These are phyloP conservation scores for Trichocladium uniseriatum DNA, from an alignment of 495 filamentous ascomycete genomes.

Conservation along the genomic window DNA sequence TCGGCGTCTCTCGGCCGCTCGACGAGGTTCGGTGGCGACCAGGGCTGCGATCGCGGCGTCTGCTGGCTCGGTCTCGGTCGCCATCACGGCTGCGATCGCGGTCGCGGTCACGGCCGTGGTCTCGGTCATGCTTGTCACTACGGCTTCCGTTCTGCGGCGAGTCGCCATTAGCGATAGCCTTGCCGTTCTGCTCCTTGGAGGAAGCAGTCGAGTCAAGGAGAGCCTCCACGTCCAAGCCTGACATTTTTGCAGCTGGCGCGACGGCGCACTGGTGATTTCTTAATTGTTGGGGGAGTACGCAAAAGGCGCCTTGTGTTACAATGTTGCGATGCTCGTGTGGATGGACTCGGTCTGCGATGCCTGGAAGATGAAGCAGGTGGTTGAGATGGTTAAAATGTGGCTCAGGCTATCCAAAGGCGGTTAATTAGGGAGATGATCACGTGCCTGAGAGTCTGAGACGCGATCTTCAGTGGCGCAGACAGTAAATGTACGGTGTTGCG, in stretches of 20 bases:
- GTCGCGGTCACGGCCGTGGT: constrained; percentile 23
- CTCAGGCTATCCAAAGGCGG: too few species aligned
- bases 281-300: neutral
- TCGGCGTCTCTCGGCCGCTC: constrained; percentile 50
- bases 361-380: neutral
- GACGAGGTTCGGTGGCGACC: constrained; percentile 36
- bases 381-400: neutral
- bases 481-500: neutral
- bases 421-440: neutral
- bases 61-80: constrained; percentile 52
- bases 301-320: neutral
- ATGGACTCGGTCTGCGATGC: neutral
- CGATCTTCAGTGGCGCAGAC: neutral
- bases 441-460: neutral
- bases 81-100: constrained; percentile 44
- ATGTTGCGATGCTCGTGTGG: neutral
- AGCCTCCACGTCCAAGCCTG: constrained; percentile 86
- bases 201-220: constrained; percentile 83
- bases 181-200: constrained; percentile 36
- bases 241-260: constrained; percentile 46
- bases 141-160: constrained; percentile 47
- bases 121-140: constrained; percentile 36
- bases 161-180: constrained; percentile 30
- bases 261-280: neutral
- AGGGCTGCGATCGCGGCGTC: constrained; percentile 58